Evolutionary conservation across 139 green algal species (phyloP), one percentile per base, ranked within the genome.

Genomic region (Chlorella sorokiniana): DNA sequence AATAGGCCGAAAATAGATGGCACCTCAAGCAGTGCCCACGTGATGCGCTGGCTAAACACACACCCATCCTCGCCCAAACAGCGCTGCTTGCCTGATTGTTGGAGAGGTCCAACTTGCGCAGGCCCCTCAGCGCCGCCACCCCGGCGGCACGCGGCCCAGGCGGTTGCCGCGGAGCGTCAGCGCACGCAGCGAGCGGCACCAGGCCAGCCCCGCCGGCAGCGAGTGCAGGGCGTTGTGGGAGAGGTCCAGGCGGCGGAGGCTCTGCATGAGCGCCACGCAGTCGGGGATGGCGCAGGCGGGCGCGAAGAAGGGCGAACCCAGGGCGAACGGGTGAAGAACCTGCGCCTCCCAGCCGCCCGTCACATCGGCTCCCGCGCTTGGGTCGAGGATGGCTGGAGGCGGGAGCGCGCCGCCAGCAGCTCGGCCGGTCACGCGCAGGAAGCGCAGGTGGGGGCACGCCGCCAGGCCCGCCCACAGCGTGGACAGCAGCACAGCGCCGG

Each of bases 181-280:
- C 35, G 35, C 48, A 8, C 35, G 68, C 51, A 79, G 72, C 72
- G 68, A 52, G 51, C 68, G 72, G 72, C 72, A 79, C 72, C 72
- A 79, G 37, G 33, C 51, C 72, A 79, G 72, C 33, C 51, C 27
- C 35, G 27, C 72, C 3, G 72, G 72, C 72, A 79, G 51, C 22
- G 38, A 23, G 11, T 79, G 52, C 72, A 79, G 52, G n/a, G 37
- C 72, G 51, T 79, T 79, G 52, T 51, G 6, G 35, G 35, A 37
- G 35, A 79, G 37, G 31, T 79, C 72, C 72, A 79, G 72, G 8
- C 35, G 37, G 22, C 51, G 38, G 51, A 79, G 52, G 35, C 68
- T 51, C 72, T 68, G 72, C 72, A 79, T 33, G 8, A 79, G 72
- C 35, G 72, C 72, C 0, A 79, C 25, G 35, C 52, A 54, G 52